Evolutionary conservation across 495 filamentous ascomycete genomes (phyloP).

Genomic region (Lentithecium fluviatile): DNA sequence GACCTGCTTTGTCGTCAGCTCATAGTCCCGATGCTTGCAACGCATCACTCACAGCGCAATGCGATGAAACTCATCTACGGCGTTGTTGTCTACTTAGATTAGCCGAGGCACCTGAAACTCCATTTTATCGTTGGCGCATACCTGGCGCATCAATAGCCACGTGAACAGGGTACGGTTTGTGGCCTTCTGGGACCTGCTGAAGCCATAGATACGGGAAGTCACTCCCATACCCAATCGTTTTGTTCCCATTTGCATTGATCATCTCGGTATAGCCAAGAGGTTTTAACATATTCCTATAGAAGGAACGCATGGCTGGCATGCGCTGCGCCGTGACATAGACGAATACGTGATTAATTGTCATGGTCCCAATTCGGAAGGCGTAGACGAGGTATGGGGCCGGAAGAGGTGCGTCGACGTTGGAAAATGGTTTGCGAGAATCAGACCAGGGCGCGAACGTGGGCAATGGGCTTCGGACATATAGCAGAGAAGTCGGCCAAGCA

Average conservation of each 20-base stretch:
- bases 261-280: constrained; percentile 37
- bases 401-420: neutral
- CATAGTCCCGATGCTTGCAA: neutral
- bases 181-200: constrained; percentile 22
- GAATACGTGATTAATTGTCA: constrained; percentile 41
- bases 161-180: constrained; percentile 20
- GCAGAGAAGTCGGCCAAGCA: neutral
- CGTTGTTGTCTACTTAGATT: constrained; percentile 18
- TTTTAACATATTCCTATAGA: constrained; percentile 29
- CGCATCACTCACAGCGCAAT: constrained; percentile 22
- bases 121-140: constrained; percentile 2
- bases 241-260: constrained; percentile 19
- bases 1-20: constrained; percentile 4
- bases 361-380: constrained; percentile 11
- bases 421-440: too few species aligned
- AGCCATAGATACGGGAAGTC: constrained; percentile 40
- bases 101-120: neutral
- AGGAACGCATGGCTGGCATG: constrained; percentile 30
- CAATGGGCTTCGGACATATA: neutral
- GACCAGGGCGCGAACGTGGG: too few species aligned
- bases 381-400: neutral
- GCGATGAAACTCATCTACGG: constrained; percentile 21
- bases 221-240: constrained; percentile 31
- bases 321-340: constrained; percentile 24
- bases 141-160: constrained; percentile 30